Base-by-base conservation (phyloP, 495 filamentous ascomycete genomes). In the Pyrenula massariospora region DNA sequence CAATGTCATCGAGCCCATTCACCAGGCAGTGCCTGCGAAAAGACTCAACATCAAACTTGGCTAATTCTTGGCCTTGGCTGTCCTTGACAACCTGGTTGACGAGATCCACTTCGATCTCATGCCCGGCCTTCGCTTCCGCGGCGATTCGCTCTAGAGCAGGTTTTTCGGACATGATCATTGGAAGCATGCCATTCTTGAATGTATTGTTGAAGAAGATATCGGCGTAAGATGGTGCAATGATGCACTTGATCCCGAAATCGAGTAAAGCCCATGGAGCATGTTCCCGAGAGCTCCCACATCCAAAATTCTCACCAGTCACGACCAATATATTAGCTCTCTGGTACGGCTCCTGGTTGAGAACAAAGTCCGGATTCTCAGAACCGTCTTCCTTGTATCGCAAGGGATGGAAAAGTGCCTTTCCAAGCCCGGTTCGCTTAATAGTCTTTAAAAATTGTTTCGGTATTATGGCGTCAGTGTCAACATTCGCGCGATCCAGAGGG, bases 181-280 rank as follows among this genome's bases (percentile, higher is more conserved):
- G 91, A 42, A 98, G 79, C 93, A 98, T 98, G 71, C 92, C 93
- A 74, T 98, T 98, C 80, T 98, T 98, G 82, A 96, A 96, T 19
- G 89, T 94, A 75, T 98, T 98, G 81, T 96, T 98, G 83, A 91
- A 95, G 82, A 96, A 96, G 71, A 98, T 98, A 65, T 98, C 93
- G 57, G 90, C 92, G 64, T 87, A 98, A 15, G 84, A 88, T 11
- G 91, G 89, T 1, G 92, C 93, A 62, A 97, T 95, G 60, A 97
- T 79, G 66, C 87, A 91, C 64, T 85, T 88, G 73, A 98, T 93
- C 57, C 93, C 93, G 63, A 97, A 97, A 71, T 98, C 93, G 52
- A 93, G 83, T 23, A 98, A 78, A 21, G 93, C 92, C 93, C 93
- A 98, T 22, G 93, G 93, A 15, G 93, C 93, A 75, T 98, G 93